These are phyloP conservation scores for Euphorbia neoarborescens DNA, from an alignment of 441 rosid genomes.

Conservation along the genomic window DNA sequence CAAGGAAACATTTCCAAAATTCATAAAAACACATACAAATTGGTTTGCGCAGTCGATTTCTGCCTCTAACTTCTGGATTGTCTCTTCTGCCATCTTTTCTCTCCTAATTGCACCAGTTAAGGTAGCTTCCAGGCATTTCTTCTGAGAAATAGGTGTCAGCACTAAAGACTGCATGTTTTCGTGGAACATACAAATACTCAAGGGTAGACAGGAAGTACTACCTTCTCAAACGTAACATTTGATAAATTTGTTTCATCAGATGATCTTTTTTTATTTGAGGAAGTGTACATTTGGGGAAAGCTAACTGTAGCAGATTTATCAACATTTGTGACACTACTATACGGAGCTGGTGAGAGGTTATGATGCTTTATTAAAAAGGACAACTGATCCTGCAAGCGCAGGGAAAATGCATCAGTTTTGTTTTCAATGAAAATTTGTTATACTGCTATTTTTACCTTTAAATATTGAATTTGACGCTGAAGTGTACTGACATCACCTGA, in stretches of 20 bases:
- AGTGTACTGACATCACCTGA: constrained; percentile 76
- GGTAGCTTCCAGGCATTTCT: constrained; percentile 34
- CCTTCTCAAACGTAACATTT: constrained; percentile 38
- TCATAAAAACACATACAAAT: constrained; percentile 40
- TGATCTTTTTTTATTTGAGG: constrained; percentile 26
- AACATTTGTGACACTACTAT: constrained; percentile 29
- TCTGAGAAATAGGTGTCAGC: constrained; percentile 31
- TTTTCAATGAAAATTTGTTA: constrained; percentile 16
- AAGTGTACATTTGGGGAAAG: constrained; percentile 25
- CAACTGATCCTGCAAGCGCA: constrained; percentile 54
- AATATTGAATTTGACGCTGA: constrained; percentile 70
- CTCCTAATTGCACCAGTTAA: constrained; percentile 57
- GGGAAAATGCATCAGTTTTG: constrained; percentile 21
- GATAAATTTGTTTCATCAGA: constrained; percentile 25
- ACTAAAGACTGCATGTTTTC: constrained; percentile 12
- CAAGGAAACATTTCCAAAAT: constrained; percentile 8
- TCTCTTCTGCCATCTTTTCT: constrained; percentile 54
- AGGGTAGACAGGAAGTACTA: constrained; percentile 23
- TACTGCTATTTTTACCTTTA: constrained; percentile 44
- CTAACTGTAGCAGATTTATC: constrained; percentile 32
- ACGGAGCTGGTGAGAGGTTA: constrained; percentile 31
- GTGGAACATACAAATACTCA: constrained; percentile 11
- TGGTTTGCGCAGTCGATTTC: constrained; percentile 49
- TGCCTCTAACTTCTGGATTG: constrained; percentile 44
- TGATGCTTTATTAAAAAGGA: constrained; percentile 53